A percentile compares a stretch with the other conserved stretches of the same genome.
Conservation (phyloP, 23 red algal species). For the Gracilaria gracilis region DNA sequence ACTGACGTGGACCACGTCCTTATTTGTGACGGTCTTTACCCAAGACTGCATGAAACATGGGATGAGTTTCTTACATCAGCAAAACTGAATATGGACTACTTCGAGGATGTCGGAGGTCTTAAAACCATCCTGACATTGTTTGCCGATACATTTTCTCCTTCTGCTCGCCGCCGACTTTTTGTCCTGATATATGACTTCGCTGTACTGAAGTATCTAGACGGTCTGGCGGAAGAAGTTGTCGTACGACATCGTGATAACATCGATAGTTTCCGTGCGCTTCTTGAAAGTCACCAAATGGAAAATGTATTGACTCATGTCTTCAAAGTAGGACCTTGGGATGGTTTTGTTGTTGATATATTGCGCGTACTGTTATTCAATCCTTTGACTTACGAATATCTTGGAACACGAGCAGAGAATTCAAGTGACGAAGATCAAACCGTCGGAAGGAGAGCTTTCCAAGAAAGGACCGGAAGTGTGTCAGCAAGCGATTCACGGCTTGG, state of each 20-base stretch:
- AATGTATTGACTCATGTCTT: slow-evolving; percentile 47
- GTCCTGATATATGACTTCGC: slow-evolving; percentile 60
- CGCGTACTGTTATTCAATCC: slow-evolving; percentile 59
- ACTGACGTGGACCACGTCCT: slow-evolving; percentile 66
- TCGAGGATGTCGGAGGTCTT: slow-evolving; percentile 64
- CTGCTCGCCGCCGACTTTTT: slow-evolving; percentile 42
- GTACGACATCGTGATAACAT: slow-evolving; percentile 46
- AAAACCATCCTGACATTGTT: slow-evolving; percentile 57
- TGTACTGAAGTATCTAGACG: slow-evolving; percentile 27
- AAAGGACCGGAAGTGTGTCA: slow-evolving; percentile 47
- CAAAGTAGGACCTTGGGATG: slow-evolving; percentile 56
- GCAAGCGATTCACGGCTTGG: slow-evolving; percentile 42
- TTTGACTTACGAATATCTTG: slow-evolving; percentile 33
- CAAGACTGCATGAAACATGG: slow-evolving; percentile 32
- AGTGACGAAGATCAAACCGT: slow-evolving; percentile 39
- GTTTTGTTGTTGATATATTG: slow-evolving; percentile 61
- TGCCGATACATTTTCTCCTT: slow-evolving; percentile 53
- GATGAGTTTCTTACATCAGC: slow-evolving; percentile 50
- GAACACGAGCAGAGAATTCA: slow-evolving; percentile 21
- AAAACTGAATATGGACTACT: slow-evolving; percentile 12
- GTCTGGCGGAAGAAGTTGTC: slow-evolving; percentile 21
- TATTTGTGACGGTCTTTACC: slow-evolving; percentile 51
- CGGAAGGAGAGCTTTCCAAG: slow-evolving; percentile 50
- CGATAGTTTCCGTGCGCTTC: slow-evolving; percentile 31
- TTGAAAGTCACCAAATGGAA: slow-evolving; percentile 42